Evolutionary conservation across 441 rosid genomes (phyloP).

Genomic region (Erodium trifolium): DNA sequence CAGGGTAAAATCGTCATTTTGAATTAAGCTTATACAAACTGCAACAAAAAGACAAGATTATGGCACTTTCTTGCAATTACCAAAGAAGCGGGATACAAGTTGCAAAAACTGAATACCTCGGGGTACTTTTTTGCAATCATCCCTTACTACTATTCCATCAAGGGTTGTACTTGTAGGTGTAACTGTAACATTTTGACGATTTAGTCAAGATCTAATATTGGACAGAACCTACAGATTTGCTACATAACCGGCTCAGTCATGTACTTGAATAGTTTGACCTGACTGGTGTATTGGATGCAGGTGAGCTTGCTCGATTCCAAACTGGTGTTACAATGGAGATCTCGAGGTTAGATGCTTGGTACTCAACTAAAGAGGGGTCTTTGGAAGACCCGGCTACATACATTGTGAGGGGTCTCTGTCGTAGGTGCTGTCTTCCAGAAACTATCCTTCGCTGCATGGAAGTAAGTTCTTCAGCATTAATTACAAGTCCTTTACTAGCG

Average conservation of each 20-base stretch:
- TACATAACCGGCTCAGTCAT: neutral
- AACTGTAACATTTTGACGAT: neutral
- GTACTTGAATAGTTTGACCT: neutral
- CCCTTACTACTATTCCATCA: neutral
- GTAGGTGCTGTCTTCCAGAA: slow-evolving; percentile 94
- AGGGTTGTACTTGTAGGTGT: neutral
- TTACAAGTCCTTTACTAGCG: neutral
- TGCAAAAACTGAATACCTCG: too few relatives aligned
- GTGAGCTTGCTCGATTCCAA: slow-evolving; percentile 90
- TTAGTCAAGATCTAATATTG: neutral
- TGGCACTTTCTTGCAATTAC: too few relatives aligned
- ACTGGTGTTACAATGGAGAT: slow-evolving; percentile 91
- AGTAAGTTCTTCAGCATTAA: slow-evolving; percentile 30
- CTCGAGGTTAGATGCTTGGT: slow-evolving; percentile 94
- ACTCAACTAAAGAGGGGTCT: slow-evolving; percentile 62
- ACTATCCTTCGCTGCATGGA: slow-evolving; percentile 81
- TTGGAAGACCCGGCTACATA: slow-evolving; percentile 70
- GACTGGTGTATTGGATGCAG: slow-evolving; percentile 30
- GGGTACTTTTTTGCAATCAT: too few relatives aligned
- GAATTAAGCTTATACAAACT: too few relatives aligned
- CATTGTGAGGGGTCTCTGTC: slow-evolving; percentile 78
- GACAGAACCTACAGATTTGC: neutral
- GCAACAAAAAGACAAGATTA: too few relatives aligned
- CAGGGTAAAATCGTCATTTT: too few relatives aligned
- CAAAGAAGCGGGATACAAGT: too few relatives aligned